Base-by-base conservation (phyloP, 495 filamentous ascomycete species). In the Annulohypoxylon moriforme region DNA sequence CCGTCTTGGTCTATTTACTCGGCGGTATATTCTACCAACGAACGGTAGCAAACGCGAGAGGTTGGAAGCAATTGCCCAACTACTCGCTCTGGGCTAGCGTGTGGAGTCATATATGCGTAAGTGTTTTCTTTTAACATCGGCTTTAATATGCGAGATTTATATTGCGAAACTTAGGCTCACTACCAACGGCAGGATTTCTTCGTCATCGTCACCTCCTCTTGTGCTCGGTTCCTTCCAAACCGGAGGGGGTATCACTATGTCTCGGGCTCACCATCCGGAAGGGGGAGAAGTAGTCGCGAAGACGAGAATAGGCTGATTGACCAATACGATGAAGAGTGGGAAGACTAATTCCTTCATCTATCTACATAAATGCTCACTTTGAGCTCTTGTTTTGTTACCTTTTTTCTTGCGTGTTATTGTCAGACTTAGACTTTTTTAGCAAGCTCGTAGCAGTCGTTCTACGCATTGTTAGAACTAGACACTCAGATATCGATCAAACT, bases 21-120 rank as follows among this genome's bases (percentile, higher is more conserved):
- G 96, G 96, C 63, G 96, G 96, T 72, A 92, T 96, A 75, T 92
- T 97, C 38, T 99, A 98, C 81, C 94, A 98, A 76, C 89, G 96
- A 50, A 96, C 92, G 10, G 96, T 99, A 62, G 92, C 94, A 82
- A 93, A 98, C 77, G 94, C 96, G 60, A 86, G 96, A 33, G 96
- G 96, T 27, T 99, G 94, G 96, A 87, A 92, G 69, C 96, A 98
- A 76, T 85, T 98, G 64, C 96, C 96, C 14, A 98, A 99, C 80
- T 98, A 94, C 82, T 88, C 86, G 66, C 84, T 97, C 56, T 99
- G 96, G 96, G 89, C 92, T 29, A 90, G 93, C n/a, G 91, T 97
- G 42, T 85, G 92, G 69, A 88, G 89, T 58, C 96, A 97, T 73
- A 73, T 97, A 64, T 90, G 85, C 86, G 96, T 97, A 88, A 86